Evolutionary conservation across 306 rosid species (phyloP), one percentile per base, ranked within the genome.

Genomic region (Malus domestica): DNA sequence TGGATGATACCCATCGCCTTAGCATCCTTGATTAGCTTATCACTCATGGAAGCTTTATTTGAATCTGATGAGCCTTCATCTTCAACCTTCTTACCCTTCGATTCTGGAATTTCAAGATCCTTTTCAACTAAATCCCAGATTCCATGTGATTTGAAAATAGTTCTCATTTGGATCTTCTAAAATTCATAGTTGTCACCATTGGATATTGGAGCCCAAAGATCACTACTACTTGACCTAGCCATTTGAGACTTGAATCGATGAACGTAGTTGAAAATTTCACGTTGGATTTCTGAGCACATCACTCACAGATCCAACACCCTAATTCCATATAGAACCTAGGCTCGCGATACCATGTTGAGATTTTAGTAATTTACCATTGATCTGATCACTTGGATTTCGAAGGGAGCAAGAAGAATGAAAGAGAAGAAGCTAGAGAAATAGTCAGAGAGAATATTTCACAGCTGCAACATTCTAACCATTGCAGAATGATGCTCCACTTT

Each of bases 381-480:
- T 12, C 5, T 32, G 16, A 49, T 12, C 55, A 12, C 19, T 49
- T 49, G 19, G 57, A 51, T 51, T 51, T 14, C 9, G 0, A 5
- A 51, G n/a, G n/a, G 57, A 51, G 57, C 9, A 16, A 0, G 2
- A 1, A 6, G 2, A 49, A 49, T 5, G 33, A 32, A 4, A 15
- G 20, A 15, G 1, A 15, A 49, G 7, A 3, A 2, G 15, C 20
- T 45, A 10, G 4, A 45, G 3, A 4, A 8, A 5, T 9, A 51
- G 4, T 32, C 32, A 30, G 32, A 30, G 32, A 30, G 32, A 30
- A 3, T 30, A 30, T 4, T 32, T 32, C 33, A 0, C 33, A 15
- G 0, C 0, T 32, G 20, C 55, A 51, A 15, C 20, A 15, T 51
- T 4, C 55, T 51, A 1, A 1, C 0, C 1, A 0, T 51, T 51